Conservation (phyloP, 2,329 filamentous ascomycete genomes). For the Calonectria pauciramosa region DNA sequence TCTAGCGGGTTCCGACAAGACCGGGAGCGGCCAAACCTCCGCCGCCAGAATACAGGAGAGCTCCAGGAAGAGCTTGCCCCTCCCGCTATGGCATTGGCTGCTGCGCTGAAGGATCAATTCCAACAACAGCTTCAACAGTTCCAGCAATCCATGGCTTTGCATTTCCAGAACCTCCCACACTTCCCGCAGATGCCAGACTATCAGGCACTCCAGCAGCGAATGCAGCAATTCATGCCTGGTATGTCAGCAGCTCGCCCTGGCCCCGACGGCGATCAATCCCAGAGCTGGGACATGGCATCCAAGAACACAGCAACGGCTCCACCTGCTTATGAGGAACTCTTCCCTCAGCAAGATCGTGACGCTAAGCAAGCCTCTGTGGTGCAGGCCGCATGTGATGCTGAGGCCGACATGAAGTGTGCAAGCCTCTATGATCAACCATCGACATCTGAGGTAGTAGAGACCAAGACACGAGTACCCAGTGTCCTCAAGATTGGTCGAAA, state of each 20-base stretch:
- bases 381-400: constrained; percentile 69
- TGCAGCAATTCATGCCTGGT: constrained; percentile 80
- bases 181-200: constrained; percentile 79
- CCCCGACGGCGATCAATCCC: constrained; percentile 57
- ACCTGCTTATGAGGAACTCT: constrained; percentile 85
- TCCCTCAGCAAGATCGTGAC: constrained; percentile 69
- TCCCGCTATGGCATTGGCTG: constrained; percentile 73
- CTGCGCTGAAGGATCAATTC: constrained; percentile 81
- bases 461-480: constrained; percentile 55
- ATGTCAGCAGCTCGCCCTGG: constrained; percentile 66
- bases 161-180: constrained; percentile 70
- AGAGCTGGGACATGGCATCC: constrained; percentile 77
- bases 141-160: constrained; percentile 77
- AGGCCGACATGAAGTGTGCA: constrained; percentile 71
- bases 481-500: constrained; percentile 73
- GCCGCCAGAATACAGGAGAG: constrained; percentile 56
- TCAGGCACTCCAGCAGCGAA: constrained; percentile 73
- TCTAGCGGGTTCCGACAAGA: constrained; percentile 46
- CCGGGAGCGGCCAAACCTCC: constrained; percentile 50
- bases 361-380: constrained; percentile 71
- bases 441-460: constrained; percentile 53
- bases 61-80: constrained; percentile 58
- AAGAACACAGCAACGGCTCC: constrained; percentile 67
- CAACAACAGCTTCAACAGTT: constrained; percentile 81
- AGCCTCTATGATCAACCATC: constrained; percentile 63